These are phyloP conservation scores for Citrullus colocynthis DNA, from an alignment of 306 rosid genomes.

Conservation along the genomic window DNA sequence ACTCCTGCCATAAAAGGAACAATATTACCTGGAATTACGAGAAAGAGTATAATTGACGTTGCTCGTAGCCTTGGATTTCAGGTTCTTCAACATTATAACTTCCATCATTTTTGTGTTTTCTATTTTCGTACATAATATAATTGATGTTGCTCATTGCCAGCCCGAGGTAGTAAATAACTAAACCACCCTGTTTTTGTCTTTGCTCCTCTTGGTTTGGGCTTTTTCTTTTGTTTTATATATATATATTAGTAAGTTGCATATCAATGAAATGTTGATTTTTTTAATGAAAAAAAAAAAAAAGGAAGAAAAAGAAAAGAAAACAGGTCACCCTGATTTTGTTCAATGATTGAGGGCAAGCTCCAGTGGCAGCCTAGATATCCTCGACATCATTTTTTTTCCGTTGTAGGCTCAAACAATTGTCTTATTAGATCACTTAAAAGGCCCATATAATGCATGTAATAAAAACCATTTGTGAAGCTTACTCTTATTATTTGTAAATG, in stretches of 20 bases:
- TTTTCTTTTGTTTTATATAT: background rate
- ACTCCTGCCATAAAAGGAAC: constrained; percentile 92
- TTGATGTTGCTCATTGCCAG: background rate
- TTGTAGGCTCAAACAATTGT: background rate
- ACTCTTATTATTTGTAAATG: background rate
- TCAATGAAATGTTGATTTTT: background rate
- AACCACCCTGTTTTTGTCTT: background rate
- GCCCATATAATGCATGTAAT: background rate
- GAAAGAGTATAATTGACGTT: constrained; percentile 90
- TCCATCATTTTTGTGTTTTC: background rate
- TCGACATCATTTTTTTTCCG: background rate
- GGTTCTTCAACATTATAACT: constrained; percentile 33
- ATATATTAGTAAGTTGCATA: background rate
- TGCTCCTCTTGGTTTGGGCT: background rate
- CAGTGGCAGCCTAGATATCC: background rate
- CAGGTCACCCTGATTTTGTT: background rate
- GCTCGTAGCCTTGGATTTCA: constrained; percentile 79
- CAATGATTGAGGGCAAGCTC: background rate
- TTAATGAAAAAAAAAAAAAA: background rate
- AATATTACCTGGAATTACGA: constrained; percentile 91
- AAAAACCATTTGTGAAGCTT: background rate
- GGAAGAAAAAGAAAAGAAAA: background rate
- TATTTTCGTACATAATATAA: background rate
- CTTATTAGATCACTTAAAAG: background rate
- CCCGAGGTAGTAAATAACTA: background rate